Evolutionary conservation across 2,329 filamentous ascomycete species (phyloP).

Genomic region (Botrytis fragariae): DNA sequence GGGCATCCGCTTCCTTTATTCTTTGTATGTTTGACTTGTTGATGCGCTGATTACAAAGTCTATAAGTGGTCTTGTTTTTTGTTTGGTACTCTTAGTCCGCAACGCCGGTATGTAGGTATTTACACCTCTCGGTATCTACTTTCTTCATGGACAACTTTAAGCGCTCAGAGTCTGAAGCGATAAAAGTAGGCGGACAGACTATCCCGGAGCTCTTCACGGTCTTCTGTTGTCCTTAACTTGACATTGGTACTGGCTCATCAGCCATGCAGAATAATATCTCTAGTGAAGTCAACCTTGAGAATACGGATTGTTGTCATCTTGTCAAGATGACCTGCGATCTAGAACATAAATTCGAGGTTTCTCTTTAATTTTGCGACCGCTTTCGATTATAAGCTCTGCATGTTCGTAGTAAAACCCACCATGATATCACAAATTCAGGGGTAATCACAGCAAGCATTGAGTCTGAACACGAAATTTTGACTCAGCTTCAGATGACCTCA

Average conservation of each 20-base stretch:
- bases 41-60: not conserved
- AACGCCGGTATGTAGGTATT: not conserved
- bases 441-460: not conserved
- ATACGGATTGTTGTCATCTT: not conserved
- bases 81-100: not conserved
- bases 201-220: not conserved
- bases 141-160: not conserved
- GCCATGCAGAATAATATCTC: not conserved
- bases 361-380: fast-evolving
- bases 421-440: not conserved
- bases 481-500: not conserved
- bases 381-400: not conserved
- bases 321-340: not conserved
- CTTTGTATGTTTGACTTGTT: not conserved
- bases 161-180: not conserved
- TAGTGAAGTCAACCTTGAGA: not conserved
- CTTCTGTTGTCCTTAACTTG: not conserved
- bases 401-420: not conserved
- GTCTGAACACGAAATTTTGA: not conserved
- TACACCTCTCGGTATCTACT: not conserved
- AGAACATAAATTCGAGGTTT: not conserved
- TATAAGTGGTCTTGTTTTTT: not conserved
- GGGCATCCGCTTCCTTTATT: fast-evolving
- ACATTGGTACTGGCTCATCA: not conserved
- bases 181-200: not conserved